These are phyloP conservation scores for Geotrichum carabidarum DNA, from an alignment of 1,139 yeast species.

Conservation along the genomic window DNA sequence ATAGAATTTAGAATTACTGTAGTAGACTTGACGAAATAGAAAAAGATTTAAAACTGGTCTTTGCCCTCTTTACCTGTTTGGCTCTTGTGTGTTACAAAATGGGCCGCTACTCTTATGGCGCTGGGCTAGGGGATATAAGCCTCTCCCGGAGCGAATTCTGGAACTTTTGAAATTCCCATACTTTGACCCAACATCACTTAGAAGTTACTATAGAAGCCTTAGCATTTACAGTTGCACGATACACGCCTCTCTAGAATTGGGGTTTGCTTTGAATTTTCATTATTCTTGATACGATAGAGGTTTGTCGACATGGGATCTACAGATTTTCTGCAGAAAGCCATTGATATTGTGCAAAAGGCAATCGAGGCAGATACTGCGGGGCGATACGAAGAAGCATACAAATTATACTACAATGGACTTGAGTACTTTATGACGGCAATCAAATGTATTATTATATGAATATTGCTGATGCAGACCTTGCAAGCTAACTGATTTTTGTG, in stretches of 20 bases:
- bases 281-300: neutral
- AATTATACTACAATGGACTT: constrained; percentile 84
- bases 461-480: neutral
- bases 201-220: neutral
- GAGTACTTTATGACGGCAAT: constrained; percentile 94
- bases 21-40: no score
- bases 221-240: neutral
- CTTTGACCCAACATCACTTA: neutral
- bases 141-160: no score
- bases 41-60: no score
- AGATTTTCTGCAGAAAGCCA: constrained; percentile 88
- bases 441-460: constrained; percentile 46
- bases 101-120: no score
- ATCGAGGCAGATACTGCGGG: constrained; percentile 92
- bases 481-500: neutral
- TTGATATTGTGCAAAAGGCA: constrained; percentile 91
- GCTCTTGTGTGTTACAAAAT: no score
- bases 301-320: constrained; percentile 48
- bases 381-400: constrained; percentile 89
- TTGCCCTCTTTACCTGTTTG: no score
- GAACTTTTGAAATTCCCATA: no score
- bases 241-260: neutral
- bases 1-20: no score
- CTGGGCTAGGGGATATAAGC: no score
- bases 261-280: neutral